Base-by-base conservation (phyloP, 2,329 filamentous ascomycete genomes). In the Alternaria triticimaculans region DNA sequence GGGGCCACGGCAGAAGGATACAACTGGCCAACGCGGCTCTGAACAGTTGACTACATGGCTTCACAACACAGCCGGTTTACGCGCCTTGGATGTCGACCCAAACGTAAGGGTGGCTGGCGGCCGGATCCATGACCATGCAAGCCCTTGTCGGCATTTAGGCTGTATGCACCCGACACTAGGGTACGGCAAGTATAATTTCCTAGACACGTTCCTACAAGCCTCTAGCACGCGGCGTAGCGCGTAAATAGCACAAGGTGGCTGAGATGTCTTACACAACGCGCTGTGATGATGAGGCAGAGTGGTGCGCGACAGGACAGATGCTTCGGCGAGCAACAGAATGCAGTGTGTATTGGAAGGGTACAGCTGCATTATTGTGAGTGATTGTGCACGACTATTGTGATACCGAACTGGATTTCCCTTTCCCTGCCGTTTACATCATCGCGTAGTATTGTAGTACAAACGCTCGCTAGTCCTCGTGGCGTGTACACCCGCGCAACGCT, bases 1-100 rank as follows among this genome's bases (percentile, higher is more conserved):
- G 76, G 6, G 77, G 76, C 9, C 76, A 72, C 67, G 72, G 73
- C 4, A 65, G 74, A 50, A 66, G 77, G 23, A 74, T 75, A 68
- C 71, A 77, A 45, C 63, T 78, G 20, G 76, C 77, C 14, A 69
- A 73, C 28, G 59, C 68, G 11, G 77, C 76, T 9, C 65, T 76
- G 37, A 50, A 58, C 43, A 63, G 66, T 49, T 69, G 64, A 70
- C 62, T 67, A 60, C 60, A 60, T 50, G 49, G 44, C 26, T 63
- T 60, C 60, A 63, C 50, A 33, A 63, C 56, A 28, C 50, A 55
- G 25, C 59, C 59, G 6, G 28, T 60, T 20, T 53, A 63, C 20
- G 49, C 43, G 20, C 60, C 55, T 28, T 60, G 60, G 55, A 55
- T 63, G 56, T 60, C 60, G 26, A 50, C 44, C 48, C 43, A 60